Conservation (phyloP, 2,329 filamentous ascomycete genomes). For the Pestalotiopsis fici region DNA sequence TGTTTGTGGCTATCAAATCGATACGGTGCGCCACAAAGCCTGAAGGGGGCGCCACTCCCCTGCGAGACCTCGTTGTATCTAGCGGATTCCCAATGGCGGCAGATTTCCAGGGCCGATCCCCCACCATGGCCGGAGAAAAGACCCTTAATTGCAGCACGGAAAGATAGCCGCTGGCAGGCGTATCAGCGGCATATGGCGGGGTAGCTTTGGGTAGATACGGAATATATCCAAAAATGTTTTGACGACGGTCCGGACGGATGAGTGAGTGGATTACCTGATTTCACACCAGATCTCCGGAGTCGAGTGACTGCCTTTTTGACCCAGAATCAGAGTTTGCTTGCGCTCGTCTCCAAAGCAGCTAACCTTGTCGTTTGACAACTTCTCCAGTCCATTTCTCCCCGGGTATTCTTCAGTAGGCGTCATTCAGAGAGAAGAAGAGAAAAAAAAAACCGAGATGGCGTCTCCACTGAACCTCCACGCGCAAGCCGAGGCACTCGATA, state of each 20-base stretch:
- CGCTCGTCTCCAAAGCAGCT: background rate
- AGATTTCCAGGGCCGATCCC: background rate
- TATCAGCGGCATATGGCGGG: slow-evolving; percentile 1
- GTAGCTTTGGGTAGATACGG: background rate
- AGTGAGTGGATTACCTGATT: background rate
- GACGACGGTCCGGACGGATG: background rate
- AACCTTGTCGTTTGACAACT: background rate
- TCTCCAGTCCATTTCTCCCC: background rate
- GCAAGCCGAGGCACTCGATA: slow-evolving; percentile 28
- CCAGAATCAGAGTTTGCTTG: background rate
- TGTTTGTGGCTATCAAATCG: background rate
- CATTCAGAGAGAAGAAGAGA: background rate
- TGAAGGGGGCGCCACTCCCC: too few relatives aligned
- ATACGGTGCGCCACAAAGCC: background rate
- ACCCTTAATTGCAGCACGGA: background rate
- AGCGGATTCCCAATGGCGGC: background rate
- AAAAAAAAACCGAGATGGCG: background rate
- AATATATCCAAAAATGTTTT: background rate
- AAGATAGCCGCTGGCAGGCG: background rate
- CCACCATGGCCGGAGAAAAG: background rate
- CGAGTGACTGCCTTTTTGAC: background rate
- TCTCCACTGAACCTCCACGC: slow-evolving; percentile 20
- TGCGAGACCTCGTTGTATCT: too few relatives aligned
- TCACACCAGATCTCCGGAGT: background rate
- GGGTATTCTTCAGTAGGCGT: background rate